These are phyloP conservation scores for Sporobolus alterniflorus DNA, from an alignment of 202 grass and related monocot genomes.

Conservation along the genomic window DNA sequence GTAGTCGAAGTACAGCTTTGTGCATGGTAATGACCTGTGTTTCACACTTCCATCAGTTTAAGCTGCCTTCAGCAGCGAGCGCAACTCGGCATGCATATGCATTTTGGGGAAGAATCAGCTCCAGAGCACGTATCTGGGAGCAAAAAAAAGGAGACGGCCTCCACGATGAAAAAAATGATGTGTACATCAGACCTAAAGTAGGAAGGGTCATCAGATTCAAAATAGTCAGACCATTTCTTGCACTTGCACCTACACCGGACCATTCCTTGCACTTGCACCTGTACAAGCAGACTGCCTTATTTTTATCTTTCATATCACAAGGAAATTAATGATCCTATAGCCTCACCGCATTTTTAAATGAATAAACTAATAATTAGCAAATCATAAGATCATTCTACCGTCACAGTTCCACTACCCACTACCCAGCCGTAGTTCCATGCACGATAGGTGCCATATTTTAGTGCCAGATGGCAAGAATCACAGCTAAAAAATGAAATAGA, in stretches of 20 bases:
- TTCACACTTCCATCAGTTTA: background rate
- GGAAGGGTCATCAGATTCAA: no score
- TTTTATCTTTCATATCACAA: background rate
- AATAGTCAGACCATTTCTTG: no score
- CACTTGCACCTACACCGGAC: no score
- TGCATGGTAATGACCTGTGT: background rate
- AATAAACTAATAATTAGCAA: background rate
- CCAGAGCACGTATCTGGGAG: no score
- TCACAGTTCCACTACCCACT: background rate
- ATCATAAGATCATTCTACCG: background rate
- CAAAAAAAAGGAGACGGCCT: no score
- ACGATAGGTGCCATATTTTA: constrained; percentile 11
- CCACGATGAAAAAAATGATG: no score
- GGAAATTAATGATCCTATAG: background rate
- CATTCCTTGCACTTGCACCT: no score
- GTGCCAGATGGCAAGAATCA: background rate
- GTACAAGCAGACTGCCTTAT: no score
- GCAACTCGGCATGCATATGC: no score
- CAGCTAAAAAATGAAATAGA: background rate
- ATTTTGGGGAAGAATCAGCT: no score
- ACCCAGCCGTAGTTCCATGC: background rate
- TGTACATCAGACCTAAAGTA: no score
- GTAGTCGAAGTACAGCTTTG: background rate
- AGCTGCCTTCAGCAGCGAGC: no score
- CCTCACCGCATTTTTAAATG: background rate